Evolutionary conservation across 2,329 filamentous ascomycete species (phyloP).

Genomic region (Cytospora leucostoma): DNA sequence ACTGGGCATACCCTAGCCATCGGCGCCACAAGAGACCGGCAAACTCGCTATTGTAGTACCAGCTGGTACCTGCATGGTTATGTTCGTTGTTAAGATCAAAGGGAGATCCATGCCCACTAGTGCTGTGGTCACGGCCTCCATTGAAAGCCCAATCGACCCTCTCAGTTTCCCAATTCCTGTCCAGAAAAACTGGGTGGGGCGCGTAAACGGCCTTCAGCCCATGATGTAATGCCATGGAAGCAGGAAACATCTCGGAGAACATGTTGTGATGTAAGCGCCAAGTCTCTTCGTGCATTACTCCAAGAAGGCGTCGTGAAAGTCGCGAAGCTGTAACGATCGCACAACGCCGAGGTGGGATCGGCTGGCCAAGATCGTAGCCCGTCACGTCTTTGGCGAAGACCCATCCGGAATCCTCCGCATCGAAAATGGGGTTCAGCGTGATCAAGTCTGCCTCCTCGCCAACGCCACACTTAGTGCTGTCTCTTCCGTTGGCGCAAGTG

Average conservation of each 20-base stretch:
- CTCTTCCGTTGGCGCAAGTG: conserved; percentile 55
- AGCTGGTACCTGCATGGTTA: conserved; percentile 79
- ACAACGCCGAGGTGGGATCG: conserved; percentile 65
- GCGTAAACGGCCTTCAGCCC: conserved; percentile 78
- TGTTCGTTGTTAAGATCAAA: conserved; percentile 73
- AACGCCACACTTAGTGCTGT: conserved; percentile 60
- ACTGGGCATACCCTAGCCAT: conserved; percentile 67
- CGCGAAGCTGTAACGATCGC: conserved; percentile 73
- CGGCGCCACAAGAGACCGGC: conserved; percentile 75
- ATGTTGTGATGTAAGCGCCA: conserved; percentile 67
- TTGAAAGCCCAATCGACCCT: conserved; percentile 80
- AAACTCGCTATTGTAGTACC: conserved; percentile 83
- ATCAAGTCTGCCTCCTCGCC: conserved; percentile 75
- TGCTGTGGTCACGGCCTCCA: conserved; percentile 66
- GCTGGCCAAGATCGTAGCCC: conserved; percentile 59
- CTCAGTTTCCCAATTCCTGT: conserved; percentile 70
- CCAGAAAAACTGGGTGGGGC: conserved; percentile 79
- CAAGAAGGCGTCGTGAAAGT: conserved; percentile 64
- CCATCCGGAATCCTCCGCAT: conserved; percentile 71
- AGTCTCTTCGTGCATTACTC: conserved; percentile 75
- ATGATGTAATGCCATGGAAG: conserved; percentile 70
- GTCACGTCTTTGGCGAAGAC: conserved; percentile 70
- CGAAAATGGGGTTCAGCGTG: conserved; percentile 76
- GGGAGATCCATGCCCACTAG: conserved; percentile 65
- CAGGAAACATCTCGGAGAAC: conserved; percentile 81